Conservation (phyloP, 108 stramenopile species). For the Nitzschia putrida region DNA sequence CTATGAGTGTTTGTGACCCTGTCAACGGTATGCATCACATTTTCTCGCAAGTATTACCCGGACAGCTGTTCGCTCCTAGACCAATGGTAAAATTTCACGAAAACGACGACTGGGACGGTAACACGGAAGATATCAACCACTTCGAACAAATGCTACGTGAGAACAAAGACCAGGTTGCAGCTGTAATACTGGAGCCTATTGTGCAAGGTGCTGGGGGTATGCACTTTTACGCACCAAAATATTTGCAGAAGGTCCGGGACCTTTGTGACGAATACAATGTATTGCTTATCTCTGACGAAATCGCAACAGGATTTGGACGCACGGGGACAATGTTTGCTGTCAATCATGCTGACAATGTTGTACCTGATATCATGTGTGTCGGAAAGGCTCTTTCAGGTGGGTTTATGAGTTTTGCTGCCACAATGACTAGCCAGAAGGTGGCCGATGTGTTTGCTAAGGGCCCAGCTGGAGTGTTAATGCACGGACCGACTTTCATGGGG, state of each 20-base stretch:
- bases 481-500: constrained; percentile 86
- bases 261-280: constrained; percentile 75
- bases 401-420: constrained; percentile 81
- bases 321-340: constrained; percentile 82
- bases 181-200: constrained; percentile 89
- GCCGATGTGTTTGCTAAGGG: constrained; percentile 62
- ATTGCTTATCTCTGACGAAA: constrained; percentile 87
- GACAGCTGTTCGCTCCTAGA: constrained; percentile 61
- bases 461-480: constrained; percentile 68
- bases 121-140: constrained; percentile 19
- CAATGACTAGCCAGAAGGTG: constrained; percentile 61
- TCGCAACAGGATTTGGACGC: constrained; percentile 89
- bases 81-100: constrained; percentile 34
- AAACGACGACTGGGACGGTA: constrained; percentile 39
- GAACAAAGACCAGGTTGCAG: constrained; percentile 70
- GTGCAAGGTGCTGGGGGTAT: constrained; percentile 92
- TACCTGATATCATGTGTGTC: constrained; percentile 83
- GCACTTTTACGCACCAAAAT: constrained; percentile 78
- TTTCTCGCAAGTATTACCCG: constrained; percentile 52
- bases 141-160: constrained; percentile 42
- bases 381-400: constrained; percentile 89
- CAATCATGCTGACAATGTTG: constrained; percentile 51
- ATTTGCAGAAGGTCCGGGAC: constrained; percentile 54
- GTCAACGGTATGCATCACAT: constrained; percentile 82
- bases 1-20: constrained; percentile 89